Conservation (phyloP, 805 yeast genomes). For the Yamadazyma ubonensis region DNA sequence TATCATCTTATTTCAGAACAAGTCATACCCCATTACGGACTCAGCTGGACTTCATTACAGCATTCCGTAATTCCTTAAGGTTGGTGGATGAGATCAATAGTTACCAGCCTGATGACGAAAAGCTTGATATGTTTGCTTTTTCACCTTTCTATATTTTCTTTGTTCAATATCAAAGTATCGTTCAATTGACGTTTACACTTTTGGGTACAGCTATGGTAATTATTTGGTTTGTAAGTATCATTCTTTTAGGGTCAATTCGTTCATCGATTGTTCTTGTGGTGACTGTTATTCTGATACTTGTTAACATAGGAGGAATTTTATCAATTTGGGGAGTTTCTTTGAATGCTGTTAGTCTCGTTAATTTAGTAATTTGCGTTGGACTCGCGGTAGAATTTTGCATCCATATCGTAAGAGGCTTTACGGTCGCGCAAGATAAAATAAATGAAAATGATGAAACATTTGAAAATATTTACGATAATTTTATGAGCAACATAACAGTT, state of each 20-base stretch:
- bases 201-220: conserved; percentile 51
- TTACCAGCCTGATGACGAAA: conserved; percentile 25
- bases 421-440: conserved; percentile 23
- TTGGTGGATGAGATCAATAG: conserved; percentile 56
- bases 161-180: conserved; percentile 76
- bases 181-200: conserved; percentile 55
- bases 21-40: conserved; percentile 78
- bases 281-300: conserved; percentile 62
- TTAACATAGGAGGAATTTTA: conserved; percentile 80
- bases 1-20: conserved; percentile 71
- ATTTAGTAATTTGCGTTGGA: conserved; percentile 89
- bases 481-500: conserved; percentile 10
- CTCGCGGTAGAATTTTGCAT: conserved; percentile 91
- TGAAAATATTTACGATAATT: conserved; percentile 13
- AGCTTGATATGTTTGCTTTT: conserved; percentile 75
- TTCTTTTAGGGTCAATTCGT: conserved; percentile 64
- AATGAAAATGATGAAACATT: conserved; percentile 8
- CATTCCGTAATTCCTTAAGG: conserved; percentile 69
- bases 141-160: conserved; percentile 92
- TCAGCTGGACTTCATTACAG: conserved; percentile 79
- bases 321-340: conserved; percentile 69
- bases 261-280: conserved; percentile 56
- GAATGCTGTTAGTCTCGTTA: conserved; percentile 88
- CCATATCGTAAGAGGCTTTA: conserved; percentile 80
- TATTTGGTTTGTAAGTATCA: conserved; percentile 52